Evolutionary conservation across 805 yeast species (phyloP).

Genomic region (Ogataea pini): DNA sequence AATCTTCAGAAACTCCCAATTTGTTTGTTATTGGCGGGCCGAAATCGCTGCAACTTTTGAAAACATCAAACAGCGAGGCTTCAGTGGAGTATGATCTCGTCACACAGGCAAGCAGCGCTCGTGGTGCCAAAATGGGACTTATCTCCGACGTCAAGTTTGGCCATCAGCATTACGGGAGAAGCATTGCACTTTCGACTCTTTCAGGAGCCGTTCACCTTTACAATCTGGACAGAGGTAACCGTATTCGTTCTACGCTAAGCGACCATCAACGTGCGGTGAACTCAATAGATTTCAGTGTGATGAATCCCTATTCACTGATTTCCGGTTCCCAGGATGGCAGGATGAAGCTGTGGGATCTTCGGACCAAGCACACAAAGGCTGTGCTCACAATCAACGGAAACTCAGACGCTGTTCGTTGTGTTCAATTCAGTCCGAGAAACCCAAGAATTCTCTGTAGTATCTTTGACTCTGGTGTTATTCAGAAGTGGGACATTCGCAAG

Average conservation of each 20-base stretch:
- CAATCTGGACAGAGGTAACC: constrained; percentile 33
- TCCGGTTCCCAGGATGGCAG: constrained; percentile 83
- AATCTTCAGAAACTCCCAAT: constrained; percentile 36
- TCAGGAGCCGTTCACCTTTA: constrained; percentile 46
- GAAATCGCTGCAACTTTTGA: constrained; percentile 41
- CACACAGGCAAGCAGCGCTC: constrained; percentile 27
- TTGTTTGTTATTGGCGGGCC: constrained; percentile 45
- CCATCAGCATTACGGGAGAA: constrained; percentile 38
- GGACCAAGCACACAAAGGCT: constrained; percentile 49
- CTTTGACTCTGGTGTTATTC: constrained; percentile 86
- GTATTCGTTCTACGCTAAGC: constrained; percentile 33
- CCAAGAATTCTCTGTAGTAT: constrained; percentile 67
- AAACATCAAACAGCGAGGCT: constrained; percentile 35
- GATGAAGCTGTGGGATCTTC: constrained; percentile 73
- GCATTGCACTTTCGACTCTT: constrained; percentile 46
- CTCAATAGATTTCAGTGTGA: constrained; percentile 41
- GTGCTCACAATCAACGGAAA: constrained; percentile 55
- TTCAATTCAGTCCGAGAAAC: constrained; percentile 54
- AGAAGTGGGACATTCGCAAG: constrained; percentile 81
- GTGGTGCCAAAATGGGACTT: constrained; percentile 40
- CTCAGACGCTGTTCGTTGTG: constrained; percentile 68
- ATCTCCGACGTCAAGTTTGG: constrained; percentile 48
- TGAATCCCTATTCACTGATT: constrained; percentile 42
- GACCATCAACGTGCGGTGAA: constrained; percentile 51
- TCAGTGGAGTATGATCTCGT: constrained; percentile 39